Conservation (phyloP, 1,284 basidiomycete genomes). For the Cystobasidium pallidum region DNA sequence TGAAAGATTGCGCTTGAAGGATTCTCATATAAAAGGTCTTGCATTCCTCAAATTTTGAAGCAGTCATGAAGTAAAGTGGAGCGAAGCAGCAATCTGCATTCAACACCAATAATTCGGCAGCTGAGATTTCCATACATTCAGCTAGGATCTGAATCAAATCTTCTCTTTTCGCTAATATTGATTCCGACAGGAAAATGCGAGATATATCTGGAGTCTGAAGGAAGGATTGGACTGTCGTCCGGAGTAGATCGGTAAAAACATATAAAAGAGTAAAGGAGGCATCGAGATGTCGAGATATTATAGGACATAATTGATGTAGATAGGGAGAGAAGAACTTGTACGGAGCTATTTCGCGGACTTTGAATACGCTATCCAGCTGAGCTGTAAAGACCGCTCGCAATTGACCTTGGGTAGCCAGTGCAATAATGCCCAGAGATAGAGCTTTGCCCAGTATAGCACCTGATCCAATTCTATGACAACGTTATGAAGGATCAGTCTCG, state of each 20-base stretch:
- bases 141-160: slow-evolving; percentile 30
- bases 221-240: slow-evolving; percentile 29
- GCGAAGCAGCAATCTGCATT: slow-evolving; percentile 43
- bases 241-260: slow-evolving; percentile 16
- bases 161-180: not conserved
- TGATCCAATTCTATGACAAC: slow-evolving; percentile 1
- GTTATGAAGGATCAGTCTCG: too few relatives aligned
- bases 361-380: slow-evolving; percentile 35
- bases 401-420: slow-evolving; percentile 14
- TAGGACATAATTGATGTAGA: slow-evolving; percentile 29
- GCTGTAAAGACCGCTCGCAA: slow-evolving; percentile 23
- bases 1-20: slow-evolving; percentile 9
- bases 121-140: slow-evolving; percentile 5
- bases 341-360: slow-evolving; percentile 14
- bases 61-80: slow-evolving; percentile 25
- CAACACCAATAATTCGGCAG: slow-evolving; percentile 28
- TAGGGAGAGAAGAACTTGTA: slow-evolving; percentile 44
- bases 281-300: slow-evolving; percentile 28
- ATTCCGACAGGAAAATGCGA: slow-evolving; percentile 21
- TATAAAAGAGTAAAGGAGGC: slow-evolving; percentile 18
- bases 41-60: slow-evolving; percentile 33
- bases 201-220: slow-evolving; percentile 30
- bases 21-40: slow-evolving; percentile 16
- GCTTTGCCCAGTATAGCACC: slow-evolving; percentile 21
- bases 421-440: slow-evolving; percentile 10